These are phyloP conservation scores for Epithele typhae DNA, from an alignment of 768 basidiomycete genomes.

Conservation along the genomic window DNA sequence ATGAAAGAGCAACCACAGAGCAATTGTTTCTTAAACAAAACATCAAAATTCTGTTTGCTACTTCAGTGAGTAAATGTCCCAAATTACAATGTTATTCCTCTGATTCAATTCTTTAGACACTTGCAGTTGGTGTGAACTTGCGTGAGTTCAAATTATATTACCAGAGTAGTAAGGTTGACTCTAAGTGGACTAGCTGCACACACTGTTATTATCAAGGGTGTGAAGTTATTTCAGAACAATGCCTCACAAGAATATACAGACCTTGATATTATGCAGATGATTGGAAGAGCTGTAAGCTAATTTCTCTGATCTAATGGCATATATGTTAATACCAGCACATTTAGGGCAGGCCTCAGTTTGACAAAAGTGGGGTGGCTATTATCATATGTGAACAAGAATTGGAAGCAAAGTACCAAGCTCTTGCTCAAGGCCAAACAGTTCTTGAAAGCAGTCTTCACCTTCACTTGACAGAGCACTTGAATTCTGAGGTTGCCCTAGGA, in stretches of 20 bases:
- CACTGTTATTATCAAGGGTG: conserved; percentile 90
- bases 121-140: conserved; percentile 95
- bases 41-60: conserved; percentile 71
- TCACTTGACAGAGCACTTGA: conserved; percentile 86
- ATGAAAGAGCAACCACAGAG: conserved; percentile 75
- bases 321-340: not conserved
- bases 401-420: conserved; percentile 64
- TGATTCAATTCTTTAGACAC: conserved; percentile 50
- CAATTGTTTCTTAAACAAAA: conserved; percentile 60
- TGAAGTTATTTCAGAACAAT: conserved; percentile 71
- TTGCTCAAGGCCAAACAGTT: conserved; percentile 67
- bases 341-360: conserved; percentile 89
- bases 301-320: not conserved
- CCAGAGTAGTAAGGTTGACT: not conserved
- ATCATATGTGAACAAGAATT: conserved; percentile 77
- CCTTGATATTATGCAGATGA: conserved; percentile 93
- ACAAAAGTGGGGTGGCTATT: conserved; percentile 78
- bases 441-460: conserved; percentile 84
- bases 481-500: conserved; percentile 86
- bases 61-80: too few relatives aligned
- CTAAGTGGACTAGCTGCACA: conserved; percentile 63
- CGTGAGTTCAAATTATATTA: conserved; percentile 44
- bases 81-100: not conserved
- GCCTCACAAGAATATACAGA: conserved; percentile 80
- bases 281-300: conserved; percentile 78